Percentiles rank a stretch among this genome's conserved stretches.
phyloP scores from a whole-genome alignment of 495 filamentous ascomycete genomes.

The Pseudoneurospora amorphoporcata region DNA sequence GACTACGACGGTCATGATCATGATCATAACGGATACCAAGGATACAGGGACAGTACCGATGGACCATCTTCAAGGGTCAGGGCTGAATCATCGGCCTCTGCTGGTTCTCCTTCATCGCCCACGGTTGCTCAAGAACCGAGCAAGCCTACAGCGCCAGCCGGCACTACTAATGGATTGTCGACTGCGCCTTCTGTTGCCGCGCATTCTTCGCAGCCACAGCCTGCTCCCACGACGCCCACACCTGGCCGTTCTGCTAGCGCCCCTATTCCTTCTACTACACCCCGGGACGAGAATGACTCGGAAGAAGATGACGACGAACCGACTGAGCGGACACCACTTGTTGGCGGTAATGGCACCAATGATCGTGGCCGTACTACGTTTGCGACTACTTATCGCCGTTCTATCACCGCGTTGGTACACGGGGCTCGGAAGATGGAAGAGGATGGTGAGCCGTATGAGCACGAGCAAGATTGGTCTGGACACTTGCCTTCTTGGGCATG shows the following conservation, averaged over 20 bases:
- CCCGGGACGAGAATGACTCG: conserved; percentile 26
- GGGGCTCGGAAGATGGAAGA: conserved; percentile 18
- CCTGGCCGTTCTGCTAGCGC: background rate
- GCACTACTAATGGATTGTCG: background rate
- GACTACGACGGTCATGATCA: conserved; percentile 36
- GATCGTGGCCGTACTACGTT: conserved; percentile 56
- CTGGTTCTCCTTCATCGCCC: background rate
- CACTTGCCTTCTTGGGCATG: conserved; percentile 73
- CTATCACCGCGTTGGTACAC: conserved; percentile 30
- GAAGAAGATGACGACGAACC: conserved; percentile 44
- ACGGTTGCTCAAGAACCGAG: background rate
- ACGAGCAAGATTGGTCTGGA: conserved; percentile 79
- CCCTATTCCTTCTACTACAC: background rate
- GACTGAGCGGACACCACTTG: conserved; percentile 72
- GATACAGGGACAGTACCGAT: background rate
- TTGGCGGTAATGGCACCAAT: conserved; percentile 33
- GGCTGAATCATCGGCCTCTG: background rate
- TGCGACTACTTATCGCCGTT: conserved; percentile 50
- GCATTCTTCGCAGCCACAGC: background rate
- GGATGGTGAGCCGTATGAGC: conserved; percentile 45
- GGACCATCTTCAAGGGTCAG: background rate
- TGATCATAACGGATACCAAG: conserved; percentile 1
- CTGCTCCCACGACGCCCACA: background rate
- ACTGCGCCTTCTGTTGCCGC: background rate
- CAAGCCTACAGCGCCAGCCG: background rate